Percentiles rank a stretch among this genome's conserved stretches.
phyloP scores from a whole-genome alignment of 192 early-diverging fungal species.

The Powellomyces hirtus region DNA sequence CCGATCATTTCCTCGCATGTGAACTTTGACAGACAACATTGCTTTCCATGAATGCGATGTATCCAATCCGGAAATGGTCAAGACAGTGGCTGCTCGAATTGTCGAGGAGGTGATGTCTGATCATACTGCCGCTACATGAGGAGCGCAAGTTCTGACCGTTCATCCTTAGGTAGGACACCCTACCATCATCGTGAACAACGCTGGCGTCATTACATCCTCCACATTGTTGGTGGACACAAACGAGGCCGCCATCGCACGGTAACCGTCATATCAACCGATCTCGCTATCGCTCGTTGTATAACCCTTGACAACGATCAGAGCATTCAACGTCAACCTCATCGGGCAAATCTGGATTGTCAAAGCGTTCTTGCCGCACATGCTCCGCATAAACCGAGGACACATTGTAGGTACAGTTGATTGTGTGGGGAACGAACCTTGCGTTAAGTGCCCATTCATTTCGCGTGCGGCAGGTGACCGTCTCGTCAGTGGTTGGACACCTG shows the following conservation, averaged over 20 bases:
- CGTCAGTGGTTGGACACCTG: slow-evolving; percentile 38
- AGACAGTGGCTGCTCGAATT: slow-evolving; percentile 46
- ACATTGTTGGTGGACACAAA: slow-evolving; percentile 60
- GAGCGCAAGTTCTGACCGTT: too few relatives aligned
- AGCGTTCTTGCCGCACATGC: slow-evolving; percentile 73
- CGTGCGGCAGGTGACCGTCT: slow-evolving; percentile 33
- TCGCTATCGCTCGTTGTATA: too few relatives aligned
- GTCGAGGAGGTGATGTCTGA: slow-evolving; percentile 39
- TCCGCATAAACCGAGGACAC: slow-evolving; percentile 70
- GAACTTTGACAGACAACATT: too few relatives aligned
- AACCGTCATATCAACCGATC: not conserved
- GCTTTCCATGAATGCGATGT: slow-evolving; percentile 66
- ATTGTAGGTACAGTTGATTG: slow-evolving; percentile 74
- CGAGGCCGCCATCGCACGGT: slow-evolving; percentile 54
- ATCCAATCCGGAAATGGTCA: slow-evolving; percentile 43
- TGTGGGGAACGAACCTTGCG: too few relatives aligned
- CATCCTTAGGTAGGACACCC: slow-evolving; percentile 59
- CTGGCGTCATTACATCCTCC: slow-evolving; percentile 68
- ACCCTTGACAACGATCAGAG: slow-evolving; percentile 31
- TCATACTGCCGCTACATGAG: too few relatives aligned
- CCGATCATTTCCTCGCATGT: too few relatives aligned
- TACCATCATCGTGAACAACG: slow-evolving; percentile 82
- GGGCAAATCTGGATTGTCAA: slow-evolving; percentile 74
- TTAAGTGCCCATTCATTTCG: too few relatives aligned
- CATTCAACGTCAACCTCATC: slow-evolving; percentile 69